Evolutionary conservation across 495 filamentous ascomycete species (phyloP).

Genomic region (Massariosphaeria phaeospora): DNA sequence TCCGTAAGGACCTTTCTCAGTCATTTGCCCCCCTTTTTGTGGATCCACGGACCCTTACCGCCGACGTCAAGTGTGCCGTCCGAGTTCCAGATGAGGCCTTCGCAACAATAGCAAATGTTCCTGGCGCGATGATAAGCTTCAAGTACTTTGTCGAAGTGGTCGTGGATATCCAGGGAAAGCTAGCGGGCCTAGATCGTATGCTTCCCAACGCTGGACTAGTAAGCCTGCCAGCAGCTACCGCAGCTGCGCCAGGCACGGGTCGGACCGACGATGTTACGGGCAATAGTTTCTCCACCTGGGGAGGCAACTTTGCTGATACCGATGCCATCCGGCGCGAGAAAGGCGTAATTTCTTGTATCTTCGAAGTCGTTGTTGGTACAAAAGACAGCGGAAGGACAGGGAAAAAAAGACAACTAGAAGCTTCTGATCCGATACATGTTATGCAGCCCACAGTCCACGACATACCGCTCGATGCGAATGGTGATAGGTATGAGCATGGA

Average conservation of each 20-base stretch:
- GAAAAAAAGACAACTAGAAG: constrained; percentile 40
- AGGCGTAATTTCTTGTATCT: constrained; percentile 73
- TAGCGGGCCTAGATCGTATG: constrained; percentile 62
- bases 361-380: constrained; percentile 86
- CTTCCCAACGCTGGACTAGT: constrained; percentile 55
- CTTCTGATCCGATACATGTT: constrained; percentile 21
- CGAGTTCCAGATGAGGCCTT: constrained; percentile 87
- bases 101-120: constrained; percentile 83
- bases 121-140: constrained; percentile 88
- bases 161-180: constrained; percentile 82
- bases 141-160: constrained; percentile 90
- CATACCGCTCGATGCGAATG: constrained; percentile 18
- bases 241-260: constrained; percentile 13
- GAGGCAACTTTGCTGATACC: constrained; percentile 80
- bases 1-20: constrained; percentile 89
- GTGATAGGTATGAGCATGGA: not conserved
- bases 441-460: constrained; percentile 34
- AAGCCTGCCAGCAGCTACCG: constrained; percentile 39
- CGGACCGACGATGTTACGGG: constrained; percentile 34
- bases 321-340: constrained; percentile 81
- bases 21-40: constrained; percentile 80
- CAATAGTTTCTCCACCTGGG: constrained; percentile 52
- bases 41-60: constrained; percentile 69
- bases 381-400: constrained; percentile 64
- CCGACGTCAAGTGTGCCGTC: constrained; percentile 72